Conservation (phyloP, 495 filamentous ascomycete species). For the Xylaria intraflava region DNA sequence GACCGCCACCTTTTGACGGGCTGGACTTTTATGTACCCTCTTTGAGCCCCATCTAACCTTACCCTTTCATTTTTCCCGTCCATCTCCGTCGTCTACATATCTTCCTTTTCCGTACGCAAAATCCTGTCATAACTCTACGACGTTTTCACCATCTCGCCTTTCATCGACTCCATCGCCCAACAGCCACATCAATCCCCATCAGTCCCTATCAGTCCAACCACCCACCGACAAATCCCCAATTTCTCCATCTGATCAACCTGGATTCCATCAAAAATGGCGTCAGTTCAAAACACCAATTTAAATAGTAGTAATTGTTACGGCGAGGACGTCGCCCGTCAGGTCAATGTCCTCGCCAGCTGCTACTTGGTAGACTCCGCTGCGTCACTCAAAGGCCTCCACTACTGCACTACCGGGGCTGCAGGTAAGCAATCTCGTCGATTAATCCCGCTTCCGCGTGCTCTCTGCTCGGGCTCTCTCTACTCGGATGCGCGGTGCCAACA, state of each 20-base stretch:
- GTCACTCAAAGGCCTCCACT: slow-evolving; percentile 72
- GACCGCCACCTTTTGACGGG: background rate
- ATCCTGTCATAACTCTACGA: no score
- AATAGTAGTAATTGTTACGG: slow-evolving; percentile 66
- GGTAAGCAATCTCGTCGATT: no score
- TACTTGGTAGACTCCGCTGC: slow-evolving; percentile 58
- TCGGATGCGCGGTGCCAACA: slow-evolving; percentile 8
- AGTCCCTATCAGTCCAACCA: no score
- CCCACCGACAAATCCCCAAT: background rate
- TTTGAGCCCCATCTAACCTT: background rate
- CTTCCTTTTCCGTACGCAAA: no score
- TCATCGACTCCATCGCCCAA: background rate
- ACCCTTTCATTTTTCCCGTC: background rate
- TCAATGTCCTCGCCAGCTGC: slow-evolving; percentile 77
- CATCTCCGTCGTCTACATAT: background rate
- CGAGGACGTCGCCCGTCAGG: slow-evolving; percentile 50
- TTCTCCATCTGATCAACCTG: slow-evolving; percentile 19
- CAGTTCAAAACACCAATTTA: slow-evolving; percentile 58
- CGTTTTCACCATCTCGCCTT: no score
- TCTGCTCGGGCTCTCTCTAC: background rate
- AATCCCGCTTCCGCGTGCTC: no score
- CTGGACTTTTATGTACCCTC: background rate
- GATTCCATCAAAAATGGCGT: slow-evolving; percentile 46
- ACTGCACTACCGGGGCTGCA: slow-evolving; percentile 81
- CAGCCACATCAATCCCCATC: background rate